Evolutionary conservation across 495 filamentous ascomycete species (phyloP), one percentile per base, ranked within the genome.

Genomic region (Talaromyces liani): DNA sequence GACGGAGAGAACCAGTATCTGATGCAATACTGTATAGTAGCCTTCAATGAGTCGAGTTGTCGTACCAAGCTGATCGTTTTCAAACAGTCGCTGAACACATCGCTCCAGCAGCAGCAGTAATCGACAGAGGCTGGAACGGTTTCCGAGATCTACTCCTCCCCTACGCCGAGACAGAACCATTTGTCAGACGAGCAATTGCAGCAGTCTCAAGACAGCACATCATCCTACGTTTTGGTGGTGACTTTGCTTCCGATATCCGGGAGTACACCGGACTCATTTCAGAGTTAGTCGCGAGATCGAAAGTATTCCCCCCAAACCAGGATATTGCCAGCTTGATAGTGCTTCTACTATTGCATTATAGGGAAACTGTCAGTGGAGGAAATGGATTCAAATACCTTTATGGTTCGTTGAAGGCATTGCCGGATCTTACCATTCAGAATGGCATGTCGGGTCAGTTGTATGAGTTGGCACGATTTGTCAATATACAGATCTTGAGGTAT

Each of bases 101-200:
- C 24, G 66, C 66, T 7, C 64, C 64, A 3, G 36, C 62, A 20
- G 65, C 65, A 61, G 61, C 65, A 16, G 61, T 62, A 6, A 66
- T 68, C 54, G 64, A 68, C 57, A 62, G 56, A 39, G 10, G 29
- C 9, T 57, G 58, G 61, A 68, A 68, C 25, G 66, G 66, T 18
- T 68, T 57, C 31, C 66, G 66, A 29, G 49, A 45, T 25, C 29
- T 66, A 22, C 61, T 66, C 39, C 61, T 68, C 6, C 66, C 66
- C 0, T 22, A 64, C 39, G 64, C 66, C 16, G 25, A 53, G 20
- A 25, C 49, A 10, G 58, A 68, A 47, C 16, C 47, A 9, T 25
- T 64, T 6, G 64, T 68, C 2, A 16, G 58, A 3, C 1, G 61
- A 49, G 63, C 59, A 4, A 54, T 62, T 27, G 20, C 58, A 31